Evolutionary conservation across 345 rosid species (phyloP), one percentile per base, ranked within the genome.

Genomic region (Syzygium oleosum): DNA sequence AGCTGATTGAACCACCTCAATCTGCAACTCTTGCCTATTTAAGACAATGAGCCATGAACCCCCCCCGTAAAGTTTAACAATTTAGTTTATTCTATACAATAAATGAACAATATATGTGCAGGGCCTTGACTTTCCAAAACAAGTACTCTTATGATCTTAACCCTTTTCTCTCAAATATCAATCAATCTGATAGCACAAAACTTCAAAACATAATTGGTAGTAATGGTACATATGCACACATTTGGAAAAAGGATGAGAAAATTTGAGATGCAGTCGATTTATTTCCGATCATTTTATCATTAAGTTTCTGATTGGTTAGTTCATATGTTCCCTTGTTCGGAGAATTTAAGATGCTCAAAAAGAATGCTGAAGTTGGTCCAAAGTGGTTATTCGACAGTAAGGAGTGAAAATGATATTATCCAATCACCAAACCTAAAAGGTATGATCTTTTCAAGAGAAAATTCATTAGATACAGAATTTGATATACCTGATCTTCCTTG

Each of bases 401-500:
- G 49, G 49, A 21, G 49, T 38, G 49, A 73, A 38, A 73, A 68
- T 61, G 84, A 86, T 46, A 52, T 53, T 16, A 73, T 27, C 34
- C 84, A n/a, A 11, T 23, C 55, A 41, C 83, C 49, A 5, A 73
- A 27, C 83, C 52, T 68, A 53, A 51, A 86, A 73, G 23, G 23
- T 38, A 41, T 3, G 8, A 29, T 14, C 22, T 16, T 27, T 38
- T 46, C 41, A 19, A 49, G 52, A 15, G 80, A 21, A 58, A 85
- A 85, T 52, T 52, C 49, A 49, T 12, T 52, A 85, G 6, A 41
- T 19, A 41, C 19, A 55, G 83, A 43, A 63, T 43, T 17, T 23
- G 84, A 16, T 51, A 46, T 84, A 94, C 98, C 98, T 84, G 98
- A 95, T 93, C 98, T 91, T 91, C 96, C 96, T 88, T 90, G 94